These are phyloP conservation scores for Lepidium campestre DNA, from an alignment of 441 rosid species.

Conservation along the genomic window DNA sequence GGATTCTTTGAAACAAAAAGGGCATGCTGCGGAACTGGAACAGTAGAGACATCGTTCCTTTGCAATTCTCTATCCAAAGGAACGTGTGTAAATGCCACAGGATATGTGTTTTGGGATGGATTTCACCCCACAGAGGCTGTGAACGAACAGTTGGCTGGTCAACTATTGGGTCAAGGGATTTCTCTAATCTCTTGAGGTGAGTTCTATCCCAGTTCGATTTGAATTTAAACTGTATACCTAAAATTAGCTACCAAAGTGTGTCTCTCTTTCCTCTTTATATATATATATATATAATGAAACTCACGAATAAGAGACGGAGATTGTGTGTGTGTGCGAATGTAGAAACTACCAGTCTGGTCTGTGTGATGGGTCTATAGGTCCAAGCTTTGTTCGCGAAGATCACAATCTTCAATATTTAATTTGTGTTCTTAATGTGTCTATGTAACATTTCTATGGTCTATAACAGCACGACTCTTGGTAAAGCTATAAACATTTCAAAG, in stretches of 20 bases:
- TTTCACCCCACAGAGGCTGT: constrained; percentile 96
- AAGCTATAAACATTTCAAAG: neutral
- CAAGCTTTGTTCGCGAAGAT: constrained; percentile 12
- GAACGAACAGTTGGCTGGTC: constrained; percentile 61
- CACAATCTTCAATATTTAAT: neutral
- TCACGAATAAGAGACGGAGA: neutral
- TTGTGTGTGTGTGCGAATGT: constrained; percentile 2
- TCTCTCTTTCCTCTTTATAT: neutral
- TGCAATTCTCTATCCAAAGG: constrained; percentile 70
- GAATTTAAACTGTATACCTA: constrained; percentile 16
- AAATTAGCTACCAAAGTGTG: constrained; percentile 12
- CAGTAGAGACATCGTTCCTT: constrained; percentile 75
- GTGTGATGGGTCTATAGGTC: constrained; percentile 19
- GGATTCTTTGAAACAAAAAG: constrained; percentile 85
- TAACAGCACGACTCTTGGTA: neutral
- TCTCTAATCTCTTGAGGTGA: constrained; percentile 63
- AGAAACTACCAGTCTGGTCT: constrained; percentile 8
- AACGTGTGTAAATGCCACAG: constrained; percentile 72
- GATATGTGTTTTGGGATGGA: constrained; percentile 87
- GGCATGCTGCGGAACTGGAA: constrained; percentile 95
- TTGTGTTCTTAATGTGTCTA: neutral
- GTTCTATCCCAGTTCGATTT: neutral
- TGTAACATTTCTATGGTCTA: neutral
- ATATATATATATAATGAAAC: neutral
- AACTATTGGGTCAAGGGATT: constrained; percentile 67